Evolutionary conservation across 768 basidiomycete genomes (phyloP), one percentile per base, ranked within the genome.

Genomic region (Mycena rebaudengoi): DNA sequence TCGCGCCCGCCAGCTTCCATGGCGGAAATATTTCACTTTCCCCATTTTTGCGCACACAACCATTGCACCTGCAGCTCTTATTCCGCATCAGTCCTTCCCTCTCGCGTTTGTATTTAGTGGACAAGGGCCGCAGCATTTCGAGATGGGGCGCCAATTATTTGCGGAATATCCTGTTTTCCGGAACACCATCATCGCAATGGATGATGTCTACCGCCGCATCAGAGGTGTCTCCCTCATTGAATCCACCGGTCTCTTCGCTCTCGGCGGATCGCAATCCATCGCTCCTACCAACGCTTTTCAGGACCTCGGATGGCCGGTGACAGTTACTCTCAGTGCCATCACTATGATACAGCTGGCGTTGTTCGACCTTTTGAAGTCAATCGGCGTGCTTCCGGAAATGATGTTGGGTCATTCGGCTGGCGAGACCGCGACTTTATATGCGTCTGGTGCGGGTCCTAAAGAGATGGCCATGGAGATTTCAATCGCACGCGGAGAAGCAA

Each of bases 401-500:
- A 53, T 76, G 20, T 35, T 77, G 23, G 77, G 77, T 5, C 75
- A 76, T 63, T 78, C 77, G 20, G 74, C 76, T 7, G 77, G 77
- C 5, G 77, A 78, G 60, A 76, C 77, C 0, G 70, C 75, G 2
- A n/a, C 76, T 2, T 44, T 78, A 23, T 76, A 76, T 48, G 73
- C 76, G 0, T 75, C 74, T 13, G 75, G 76, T n/a, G 72, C 77
- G n/a, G n/a, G n/a, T n/a, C n/a, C n/a, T n/a, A n/a, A n/a, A n/a
- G n/a, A n/a, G n/a, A n/a, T n/a, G n/a, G 76, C 73, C 1, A 21
- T 78, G 29, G 74, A 77, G 57, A 46, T 78, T 23, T 70, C 77
- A 1, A 71, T 78, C 41, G 72, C 73, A 3, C 71, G 77, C 21
- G 74, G 75, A n/a, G n/a, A n/a, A n/a, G n/a, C n/a, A n/a, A n/a